Conservation (phyloP, 805 yeast genomes). For the Teunomyces funiuensis region DNA sequence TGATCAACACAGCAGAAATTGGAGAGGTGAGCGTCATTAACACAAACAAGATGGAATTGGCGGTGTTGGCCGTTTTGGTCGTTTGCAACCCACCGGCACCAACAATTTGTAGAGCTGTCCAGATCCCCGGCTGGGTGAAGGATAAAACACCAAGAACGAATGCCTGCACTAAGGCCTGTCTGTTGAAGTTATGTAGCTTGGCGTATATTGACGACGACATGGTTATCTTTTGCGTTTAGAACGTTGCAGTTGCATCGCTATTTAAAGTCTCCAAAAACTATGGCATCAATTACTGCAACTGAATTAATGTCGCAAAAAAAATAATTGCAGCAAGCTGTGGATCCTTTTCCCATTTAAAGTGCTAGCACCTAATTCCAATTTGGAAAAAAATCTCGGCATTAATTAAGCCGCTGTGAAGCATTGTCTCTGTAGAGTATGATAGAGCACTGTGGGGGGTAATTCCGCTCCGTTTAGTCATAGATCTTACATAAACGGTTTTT, state of each 20-base stretch:
- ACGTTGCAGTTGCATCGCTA: background rate
- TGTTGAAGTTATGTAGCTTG: slow-evolving; percentile 1
- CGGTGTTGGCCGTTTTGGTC: slow-evolving; percentile 2
- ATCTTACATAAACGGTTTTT: no score
- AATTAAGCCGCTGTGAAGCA: background rate
- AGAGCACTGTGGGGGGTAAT: no score
- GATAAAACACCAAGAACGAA: slow-evolving; percentile 2
- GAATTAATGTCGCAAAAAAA: background rate
- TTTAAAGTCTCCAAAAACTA: background rate
- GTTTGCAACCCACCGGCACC: slow-evolving; percentile 5
- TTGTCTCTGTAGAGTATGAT: no score
- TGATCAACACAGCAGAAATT: slow-evolving; percentile 4
- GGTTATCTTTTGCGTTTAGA: background rate
- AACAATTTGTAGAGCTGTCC: slow-evolving; percentile 2
- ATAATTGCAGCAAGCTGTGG: slow-evolving; percentile 2
- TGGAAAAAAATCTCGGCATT: background rate
- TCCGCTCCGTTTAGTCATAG: no score
- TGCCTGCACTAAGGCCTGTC: slow-evolving; percentile 3
- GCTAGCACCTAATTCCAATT: no score
- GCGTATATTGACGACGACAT: slow-evolving; percentile 2
- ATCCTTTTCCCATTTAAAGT: background rate
- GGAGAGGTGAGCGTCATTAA: slow-evolving; percentile 3
- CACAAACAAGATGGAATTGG: slow-evolving; percentile 1
- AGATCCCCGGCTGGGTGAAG: slow-evolving; percentile 2
- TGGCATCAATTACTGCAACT: slow-evolving; percentile 1